Base-by-base conservation (phyloP, 2,329 filamentous ascomycete genomes). In the Fusarium domesticum region DNA sequence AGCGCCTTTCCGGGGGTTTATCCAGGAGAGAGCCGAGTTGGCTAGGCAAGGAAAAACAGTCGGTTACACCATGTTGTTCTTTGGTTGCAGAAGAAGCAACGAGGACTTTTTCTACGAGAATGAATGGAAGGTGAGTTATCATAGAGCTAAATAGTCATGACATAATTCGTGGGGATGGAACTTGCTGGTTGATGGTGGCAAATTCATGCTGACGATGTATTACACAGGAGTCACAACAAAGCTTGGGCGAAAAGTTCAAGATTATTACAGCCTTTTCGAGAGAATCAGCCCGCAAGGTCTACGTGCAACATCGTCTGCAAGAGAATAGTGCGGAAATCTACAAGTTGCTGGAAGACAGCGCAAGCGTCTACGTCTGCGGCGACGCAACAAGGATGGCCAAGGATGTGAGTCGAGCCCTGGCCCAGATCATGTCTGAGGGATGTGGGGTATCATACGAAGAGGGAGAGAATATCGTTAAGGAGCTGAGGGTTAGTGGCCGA, bases 1-100 rank as follows among this genome's bases (percentile, higher is more conserved):
- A 5, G 47, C 47, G 2, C 47, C 47, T 1, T 49, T 47, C 14
- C 37, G 43, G 12, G 47, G 28, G 3, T 49, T 49, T n/a, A 20
- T 49, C 3, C 39, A 43, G 1, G 43, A 49, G 2, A 14, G 36
- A 14, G 36, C 32, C 1, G 17, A 25, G 6, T 6, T 39, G 6
- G 18, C 18, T 6, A 20, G 39, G 5, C 18, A 40, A 6, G 47
- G 39, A 1, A 34, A 20, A 14, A 14, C 15, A 4, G 33, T 49
- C 10, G 43, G 47, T 6, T 16, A 36, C 11, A 43, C 0, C 2
- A 4, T 49, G 1, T 14, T 49, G 1, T 49, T 49, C 17, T 43
- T 39, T 17, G 47, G 47, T 4, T 49, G 43, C 1, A 14, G 34
- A 5, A 16, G 10, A 15, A 3, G 17, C 10, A 12, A 11, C 14